These are phyloP conservation scores for Russula virescens DNA, from an alignment of 768 basidiomycete species.

Conservation along the genomic window DNA sequence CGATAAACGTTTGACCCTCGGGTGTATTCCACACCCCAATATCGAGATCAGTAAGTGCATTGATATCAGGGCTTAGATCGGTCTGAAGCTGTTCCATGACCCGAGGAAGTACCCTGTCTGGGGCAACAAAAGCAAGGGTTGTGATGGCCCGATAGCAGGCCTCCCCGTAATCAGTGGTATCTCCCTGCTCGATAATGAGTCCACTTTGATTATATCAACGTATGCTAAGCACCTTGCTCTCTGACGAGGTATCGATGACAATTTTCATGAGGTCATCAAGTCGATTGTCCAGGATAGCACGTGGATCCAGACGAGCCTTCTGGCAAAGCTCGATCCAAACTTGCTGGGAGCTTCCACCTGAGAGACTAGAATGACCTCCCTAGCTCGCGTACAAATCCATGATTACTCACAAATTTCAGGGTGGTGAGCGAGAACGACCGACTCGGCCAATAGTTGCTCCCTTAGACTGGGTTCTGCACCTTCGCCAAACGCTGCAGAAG, in stretches of 20 bases:
- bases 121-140: constrained; percentile 77
- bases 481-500: constrained; percentile 44
- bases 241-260: constrained; percentile 11
- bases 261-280: constrained; percentile 41
- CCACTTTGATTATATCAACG: constrained; percentile 18
- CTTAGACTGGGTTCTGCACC: constrained; percentile 36
- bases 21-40: constrained; percentile 83
- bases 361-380: neutral
- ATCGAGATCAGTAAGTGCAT: constrained; percentile 63
- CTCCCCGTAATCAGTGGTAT: constrained; percentile 30
- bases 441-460: constrained; percentile 46
- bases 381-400: neutral
- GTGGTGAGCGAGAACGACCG: constrained; percentile 72
- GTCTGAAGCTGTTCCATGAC: constrained; percentile 59
- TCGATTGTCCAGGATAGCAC: constrained; percentile 46
- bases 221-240: constrained; percentile 30
- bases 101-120: constrained; percentile 57
- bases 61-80: constrained; percentile 60
- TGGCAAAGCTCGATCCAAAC: constrained; percentile 82
- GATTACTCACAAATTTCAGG: constrained; percentile 48
- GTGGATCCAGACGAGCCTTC: constrained; percentile 60
- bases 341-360: constrained; percentile 48
- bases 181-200: constrained; percentile 2
- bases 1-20: constrained; percentile 71
- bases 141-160: constrained; percentile 72